A percentile compares a stretch with the other conserved stretches of the same genome.
Conservation (phyloP, 176 grass and related monocot genomes). For the bread wheat (Triticum aestivum) region IWGSC_CS_RefSeq_v2.1 NC_057806.1:4277613-4278112, state of each 20-base stretch:
- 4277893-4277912: too few relatives aligned
- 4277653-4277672: background rate
- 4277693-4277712: background rate
- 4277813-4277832: slow-evolving; percentile 87
- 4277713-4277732: background rate
- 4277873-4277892: too few relatives aligned
- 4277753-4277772: too few relatives aligned
- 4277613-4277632: slow-evolving; percentile 78
- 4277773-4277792: slow-evolving; percentile 70
- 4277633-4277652: background rate
- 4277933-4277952: too few relatives aligned
- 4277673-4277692: background rate
- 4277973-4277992: slow-evolving; percentile 79
- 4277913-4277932: too few relatives aligned
- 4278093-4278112: background rate
- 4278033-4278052: slow-evolving; percentile 62
- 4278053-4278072: too few relatives aligned
- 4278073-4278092: background rate
- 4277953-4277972: slow-evolving; percentile 43
- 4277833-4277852: slow-evolving; percentile 97
- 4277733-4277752: too few relatives aligned
- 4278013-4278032: slow-evolving; percentile 88
- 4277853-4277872: background rate
- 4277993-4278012: slow-evolving; percentile 80
- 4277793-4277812: slow-evolving; percentile 89